Evolutionary conservation across 1,284 basidiomycete species (phyloP), one percentile per base, ranked within the genome.

Genomic region (Sanghuangporus sanghuang): DNA sequence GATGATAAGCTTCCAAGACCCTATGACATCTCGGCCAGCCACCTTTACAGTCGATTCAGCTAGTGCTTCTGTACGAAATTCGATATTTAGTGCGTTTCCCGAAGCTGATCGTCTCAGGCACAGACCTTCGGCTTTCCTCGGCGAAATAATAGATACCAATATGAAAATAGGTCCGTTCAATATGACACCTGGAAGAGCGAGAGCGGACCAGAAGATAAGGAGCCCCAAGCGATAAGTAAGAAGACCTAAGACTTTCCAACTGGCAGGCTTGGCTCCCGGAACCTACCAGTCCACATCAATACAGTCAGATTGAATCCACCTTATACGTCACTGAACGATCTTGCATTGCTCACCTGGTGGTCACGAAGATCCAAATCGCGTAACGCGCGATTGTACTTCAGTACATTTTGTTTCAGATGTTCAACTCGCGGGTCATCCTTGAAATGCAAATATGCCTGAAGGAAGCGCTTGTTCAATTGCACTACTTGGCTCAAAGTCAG

Each of bases 1-100:
- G 61, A 99, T 95, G 55, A 99, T 83, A 38, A 99, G 88, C 74
- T 99, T 99, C 97, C 97, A 99, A 2, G 96, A 95, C 0, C 95
- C 97, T 16, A 99, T 80, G 12, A 99, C 97, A 73, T 99, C 97
- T 57, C 93, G 86, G 32, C 89, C 97, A 39, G 92, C 92, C 63
- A 99, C 86, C 77, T 99, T 99, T 73, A 99, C 97, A 9, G 87
- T 90, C 9, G 96, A 98, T 8, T 93, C 95, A 52, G 95, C 96
- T 63, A 99, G 88, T 3, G 97, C 97, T 84, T 97, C 96, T 96
- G 74, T 18, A 11, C 42, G 7, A 27, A 38, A 18, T 64, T 38
- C 68, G 44, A 67, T 27, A 64, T 56, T 36, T 12, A 52, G 6
- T 40, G 8, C 32, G 35, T 52, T n/a, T 23, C 6, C 35, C 56